Evolutionary conservation across 169 alveolate genomes (phyloP), one percentile per base, ranked within the genome.

Genomic region (Eimeria necatrix): DNA sequence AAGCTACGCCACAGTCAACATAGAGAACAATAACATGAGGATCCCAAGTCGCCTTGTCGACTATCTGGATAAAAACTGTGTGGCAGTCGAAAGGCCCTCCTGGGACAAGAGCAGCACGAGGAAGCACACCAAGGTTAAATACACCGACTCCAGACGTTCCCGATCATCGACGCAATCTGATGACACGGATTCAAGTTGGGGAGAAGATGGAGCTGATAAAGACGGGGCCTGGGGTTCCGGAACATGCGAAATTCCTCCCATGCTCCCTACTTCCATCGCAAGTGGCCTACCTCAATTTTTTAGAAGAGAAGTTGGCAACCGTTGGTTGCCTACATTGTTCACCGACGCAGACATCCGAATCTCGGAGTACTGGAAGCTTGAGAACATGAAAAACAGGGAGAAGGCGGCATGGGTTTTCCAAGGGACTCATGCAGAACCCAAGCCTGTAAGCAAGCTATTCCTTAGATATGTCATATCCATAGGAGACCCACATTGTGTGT

Each of bases 361-460:
- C 49, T 60, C 93, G 60, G 93, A 85, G 22, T 85, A 85, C 51
- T 85, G 93, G 93, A 85, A 85, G 53, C 93, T 85, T 59, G 93
- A 85, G 20, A 85, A 85, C 49, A 60, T 85, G 81, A 85, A 26
- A 22, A 59, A 61, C 22, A 61, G 61, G 51, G 93, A 59, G 76
- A 85, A 85, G 16, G 80, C 93, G 49, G 61, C 59, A 51, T 85
- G 93, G 93, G 93, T 85, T 24, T 85, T 60, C 52, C 93, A 60
- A 48, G 93, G 93, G 20, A 32, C 32, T 26, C 93, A 85, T 26
- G 46, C 81, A 22, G 93, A 46, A 22, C 93, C 93, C 32, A 85
- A 60, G 49, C 93, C 93, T 9, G 93, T 85, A 60, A 85, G 93
- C 49, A 60, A 32, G 41, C 41, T 32, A 32, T 0, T 32, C 41